A percentile compares a stretch with the other conserved stretches of the same genome.
These are phyloP conservation scores for Leonotis leonurus DNA, from an alignment of 257 asterid species.

Conservation along the genomic window DNA sequence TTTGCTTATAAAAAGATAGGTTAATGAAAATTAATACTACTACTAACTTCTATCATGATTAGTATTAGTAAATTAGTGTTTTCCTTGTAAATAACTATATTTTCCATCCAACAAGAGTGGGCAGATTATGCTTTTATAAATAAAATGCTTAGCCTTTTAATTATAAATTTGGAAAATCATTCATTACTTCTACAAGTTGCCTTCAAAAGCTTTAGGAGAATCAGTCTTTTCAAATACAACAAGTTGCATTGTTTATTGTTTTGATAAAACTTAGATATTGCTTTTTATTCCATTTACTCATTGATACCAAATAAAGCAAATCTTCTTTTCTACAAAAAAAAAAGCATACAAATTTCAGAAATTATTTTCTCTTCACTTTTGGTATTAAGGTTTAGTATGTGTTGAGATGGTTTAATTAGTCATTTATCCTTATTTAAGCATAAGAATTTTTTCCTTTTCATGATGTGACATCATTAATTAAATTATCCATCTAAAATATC, in stretches of 20 bases:
- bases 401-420: neutral
- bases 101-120: conserved; percentile 7
- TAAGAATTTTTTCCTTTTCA: neutral
- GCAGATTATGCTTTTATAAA: neutral
- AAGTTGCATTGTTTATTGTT: conserved; percentile 2
- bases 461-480: neutral
- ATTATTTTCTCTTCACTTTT: conserved; percentile 12
- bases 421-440: no score
- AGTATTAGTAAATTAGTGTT: neutral
- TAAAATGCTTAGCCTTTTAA: neutral
- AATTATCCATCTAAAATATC: no score
- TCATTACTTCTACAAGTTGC: neutral
- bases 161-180: neutral
- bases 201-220: conserved; percentile 18
- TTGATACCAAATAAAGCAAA: conserved; percentile 14
- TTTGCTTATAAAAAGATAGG: no score
- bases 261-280: neutral
- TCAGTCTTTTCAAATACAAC: conserved; percentile 5
- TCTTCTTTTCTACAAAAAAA: conserved; percentile 12
- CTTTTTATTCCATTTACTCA: neutral
- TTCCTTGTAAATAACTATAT: neutral
- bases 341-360: neutral
- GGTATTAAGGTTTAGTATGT: neutral
- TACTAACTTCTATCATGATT: neutral
- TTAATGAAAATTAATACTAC: neutral